phyloP scores from a whole-genome alignment of 495 filamentous ascomycete species.

The Chaetomidium leptoderma region DNA sequence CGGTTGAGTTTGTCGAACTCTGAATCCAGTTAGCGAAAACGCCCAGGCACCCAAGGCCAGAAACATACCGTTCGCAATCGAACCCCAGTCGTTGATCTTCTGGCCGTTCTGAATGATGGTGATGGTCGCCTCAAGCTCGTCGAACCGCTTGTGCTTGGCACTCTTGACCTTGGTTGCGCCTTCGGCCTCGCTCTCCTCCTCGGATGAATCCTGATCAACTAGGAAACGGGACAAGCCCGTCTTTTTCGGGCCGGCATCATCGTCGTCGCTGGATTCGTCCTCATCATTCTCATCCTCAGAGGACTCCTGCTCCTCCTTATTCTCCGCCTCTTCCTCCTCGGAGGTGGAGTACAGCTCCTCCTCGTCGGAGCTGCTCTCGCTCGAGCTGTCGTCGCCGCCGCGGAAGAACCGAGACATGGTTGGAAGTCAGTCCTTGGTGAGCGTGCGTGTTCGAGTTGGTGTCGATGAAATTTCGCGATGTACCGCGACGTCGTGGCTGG shows the following conservation, averaged over 20 bases:
- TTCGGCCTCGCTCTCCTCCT: constrained; percentile 80
- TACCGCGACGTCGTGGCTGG: constrained; percentile 19
- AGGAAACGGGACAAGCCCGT: constrained; percentile 77
- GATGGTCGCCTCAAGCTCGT: constrained; percentile 87
- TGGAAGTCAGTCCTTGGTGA: constrained; percentile 20
- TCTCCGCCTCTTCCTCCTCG: constrained; percentile 57
- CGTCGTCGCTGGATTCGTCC: constrained; percentile 61
- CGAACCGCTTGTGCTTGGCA: constrained; percentile 93
- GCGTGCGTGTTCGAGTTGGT: constrained; percentile 1
- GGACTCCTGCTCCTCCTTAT: constrained; percentile 47
- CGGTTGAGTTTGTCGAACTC: constrained; percentile 98
- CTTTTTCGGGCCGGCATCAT: constrained; percentile 57
- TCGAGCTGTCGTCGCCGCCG: constrained; percentile 82
- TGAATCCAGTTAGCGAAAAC: constrained; percentile 34
- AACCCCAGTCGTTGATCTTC: constrained; percentile 96
- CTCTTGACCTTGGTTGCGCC: constrained; percentile 83
- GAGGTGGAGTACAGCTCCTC: constrained; percentile 81
- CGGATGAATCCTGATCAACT: constrained; percentile 60
- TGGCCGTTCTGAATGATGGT: constrained; percentile 89
- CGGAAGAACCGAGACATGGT: constrained; percentile 97
- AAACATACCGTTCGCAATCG: constrained; percentile 77
- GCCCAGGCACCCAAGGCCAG: not conserved
- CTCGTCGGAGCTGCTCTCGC: constrained; percentile 79
- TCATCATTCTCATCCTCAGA: constrained; percentile 50
- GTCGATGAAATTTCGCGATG: constrained; percentile 15